Conservation (phyloP, 371 early-diverging fungal genomes). For the Zopfochytrium polystomum region DNA sequence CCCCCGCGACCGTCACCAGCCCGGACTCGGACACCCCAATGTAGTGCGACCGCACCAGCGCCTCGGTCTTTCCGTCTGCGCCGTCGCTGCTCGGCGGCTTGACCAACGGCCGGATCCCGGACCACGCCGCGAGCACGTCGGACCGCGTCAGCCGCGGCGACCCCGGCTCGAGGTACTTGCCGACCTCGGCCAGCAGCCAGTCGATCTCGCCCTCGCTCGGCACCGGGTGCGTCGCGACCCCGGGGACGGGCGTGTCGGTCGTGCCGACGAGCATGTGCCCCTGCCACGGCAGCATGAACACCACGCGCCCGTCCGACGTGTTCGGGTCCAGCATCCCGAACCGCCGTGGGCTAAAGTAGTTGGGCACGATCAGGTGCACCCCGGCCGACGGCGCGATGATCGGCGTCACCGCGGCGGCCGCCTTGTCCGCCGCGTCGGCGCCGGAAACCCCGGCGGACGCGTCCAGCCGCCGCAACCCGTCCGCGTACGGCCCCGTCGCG, state of each 20-base stretch:
- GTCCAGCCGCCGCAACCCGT: slow-evolving; percentile 84
- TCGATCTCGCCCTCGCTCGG: slow-evolving; percentile 90
- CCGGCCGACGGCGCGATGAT: slow-evolving; percentile 94
- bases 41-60: slow-evolving; percentile 93
- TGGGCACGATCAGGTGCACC: slow-evolving; percentile 91
- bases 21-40: slow-evolving; percentile 78
- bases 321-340: slow-evolving; percentile 96
- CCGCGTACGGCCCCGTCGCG: slow-evolving; percentile 75
- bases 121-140: slow-evolving; percentile 96
- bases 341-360: slow-evolving; percentile 83
- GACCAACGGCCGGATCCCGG: slow-evolving; percentile 96
- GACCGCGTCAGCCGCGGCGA: slow-evolving; percentile 83
- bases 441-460: too few species aligned
- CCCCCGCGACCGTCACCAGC: slow-evolving; percentile 94
- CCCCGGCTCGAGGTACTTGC: slow-evolving; percentile 66
- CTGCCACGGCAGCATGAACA: slow-evolving; percentile 98
- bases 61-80: slow-evolving; percentile 78
- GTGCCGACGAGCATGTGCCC: slow-evolving; percentile 94
- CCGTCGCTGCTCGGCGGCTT: slow-evolving; percentile 93
- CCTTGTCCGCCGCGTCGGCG: too few species aligned
- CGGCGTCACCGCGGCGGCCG: slow-evolving; percentile 56
- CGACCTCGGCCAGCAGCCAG: slow-evolving; percentile 92
- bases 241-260: slow-evolving; percentile 56
- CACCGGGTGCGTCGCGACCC: slow-evolving; percentile 72
- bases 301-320: slow-evolving; percentile 94